Base-by-base conservation (phyloP, 2,329 filamentous ascomycete species). In the Pseudogymnoascus sp. region DNA sequence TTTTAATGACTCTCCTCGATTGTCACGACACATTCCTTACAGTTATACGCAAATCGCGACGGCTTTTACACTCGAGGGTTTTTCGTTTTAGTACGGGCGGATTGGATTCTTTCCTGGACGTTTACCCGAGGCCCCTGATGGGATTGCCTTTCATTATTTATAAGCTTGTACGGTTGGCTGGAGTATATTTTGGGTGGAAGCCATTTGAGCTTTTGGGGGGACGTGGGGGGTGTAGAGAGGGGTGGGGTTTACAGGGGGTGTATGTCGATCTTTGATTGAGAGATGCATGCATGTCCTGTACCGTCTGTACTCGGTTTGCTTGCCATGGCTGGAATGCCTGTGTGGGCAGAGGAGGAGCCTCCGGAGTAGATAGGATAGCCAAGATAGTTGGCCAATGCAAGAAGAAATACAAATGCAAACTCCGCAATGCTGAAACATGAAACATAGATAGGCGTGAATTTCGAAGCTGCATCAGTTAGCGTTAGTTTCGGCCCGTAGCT, bases 1-100 rank as follows among this genome's bases (percentile, higher is more conserved):
- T 56, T 56, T 56, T 56, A 56, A 56, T 56, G 46, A 56, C 46
- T 56, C 46, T 53, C 46, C 46, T 56, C 46, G 46, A 34, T 56
- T 56, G 46, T 56, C 46, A 56, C 46, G 46, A 56, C 46, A 56
- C 46, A 56, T 56, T 56, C 25, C 46, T 56, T 56, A 34, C n/a
- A 31, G 46, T 56, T 56, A 34, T 34, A 56, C 46, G 25, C 46
- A 18, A 23, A 34, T 34, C 46, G 46, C 46, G 46, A 56, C 46
- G 46, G 46, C 46, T 56, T 53, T 56, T 56, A 31, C 46, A 56
- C 46, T 34, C 25, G 25, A 31, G 46, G 46, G 46, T 11, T 18
- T 56, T 56, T 31, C 25, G 46, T 56, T 56, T 16, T 56, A 34
- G 46, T 56, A 56, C n/a, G n/a, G 46, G 46, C n/a, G 46, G 25